phyloP scores from a whole-genome alignment of 2,329 filamentous ascomycete genomes.

The Botryosphaeria agaves region DNA sequence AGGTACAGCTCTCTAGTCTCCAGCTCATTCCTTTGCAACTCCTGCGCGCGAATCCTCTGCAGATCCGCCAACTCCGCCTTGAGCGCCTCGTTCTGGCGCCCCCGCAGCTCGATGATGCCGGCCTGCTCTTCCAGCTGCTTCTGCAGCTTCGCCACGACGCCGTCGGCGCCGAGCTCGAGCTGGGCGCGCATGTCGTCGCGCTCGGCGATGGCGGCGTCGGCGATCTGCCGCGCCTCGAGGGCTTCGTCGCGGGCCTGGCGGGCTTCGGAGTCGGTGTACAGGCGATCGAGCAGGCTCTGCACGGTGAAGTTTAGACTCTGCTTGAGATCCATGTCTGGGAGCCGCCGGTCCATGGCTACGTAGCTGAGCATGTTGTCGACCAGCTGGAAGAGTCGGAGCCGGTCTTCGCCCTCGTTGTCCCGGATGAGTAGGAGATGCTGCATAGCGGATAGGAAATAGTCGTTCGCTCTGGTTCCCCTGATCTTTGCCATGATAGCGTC shows the following conservation, averaged over 20 bases:
- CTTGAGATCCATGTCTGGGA: constrained; percentile 95
- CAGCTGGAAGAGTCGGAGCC: constrained; percentile 87
- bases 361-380: constrained; percentile 99
- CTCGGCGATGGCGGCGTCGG: constrained; percentile 89
- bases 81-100: constrained; percentile 68
- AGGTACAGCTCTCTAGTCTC: constrained; percentile 94
- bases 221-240: constrained; percentile 76
- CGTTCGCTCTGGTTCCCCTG: constrained; percentile 67
- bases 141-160: constrained; percentile 80
- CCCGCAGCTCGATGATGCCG: constrained; percentile 76
- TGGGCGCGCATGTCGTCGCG: constrained; percentile 85
- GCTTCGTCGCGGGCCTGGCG: constrained; percentile 84
- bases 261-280: constrained; percentile 92
- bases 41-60: constrained; percentile 71
- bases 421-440: constrained; percentile 89
- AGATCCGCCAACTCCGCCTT: constrained; percentile 81
- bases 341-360: constrained; percentile 88
- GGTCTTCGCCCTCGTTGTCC: constrained; percentile 82
- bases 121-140: constrained; percentile 87
- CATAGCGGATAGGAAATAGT: constrained; percentile 90
- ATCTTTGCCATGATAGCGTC: constrained; percentile 83
- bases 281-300: constrained; percentile 81
- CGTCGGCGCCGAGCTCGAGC: constrained; percentile 81
- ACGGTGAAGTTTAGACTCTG: constrained; percentile 96
- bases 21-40: constrained; percentile 84